phyloP scores from a whole-genome alignment of 2,329 filamentous ascomycete genomes.

The Bipolaris zeicola region DNA sequence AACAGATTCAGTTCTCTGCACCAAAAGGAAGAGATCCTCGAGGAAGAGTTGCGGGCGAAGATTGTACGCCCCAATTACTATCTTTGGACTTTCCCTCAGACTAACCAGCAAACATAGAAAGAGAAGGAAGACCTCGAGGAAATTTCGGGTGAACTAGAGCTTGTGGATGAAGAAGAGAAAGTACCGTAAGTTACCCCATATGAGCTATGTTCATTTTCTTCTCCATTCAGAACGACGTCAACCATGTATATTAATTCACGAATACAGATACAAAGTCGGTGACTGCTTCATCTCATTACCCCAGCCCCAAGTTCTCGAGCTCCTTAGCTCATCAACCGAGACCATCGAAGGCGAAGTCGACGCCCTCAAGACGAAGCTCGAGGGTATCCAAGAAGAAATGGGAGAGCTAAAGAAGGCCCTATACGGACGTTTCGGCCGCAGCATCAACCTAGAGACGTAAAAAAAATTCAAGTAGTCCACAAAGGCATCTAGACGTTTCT shows the following conservation, averaged over 20 bases:
- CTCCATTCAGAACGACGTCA: background rate
- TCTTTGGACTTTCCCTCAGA: background rate
- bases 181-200: conserved; percentile 71
- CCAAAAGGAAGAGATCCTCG: conserved; percentile 77
- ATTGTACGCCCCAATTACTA: conserved; percentile 60
- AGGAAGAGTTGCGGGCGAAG: conserved; percentile 81
- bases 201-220: background rate
- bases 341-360: conserved; percentile 78
- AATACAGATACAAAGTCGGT: conserved; percentile 86
- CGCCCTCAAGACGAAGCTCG: conserved; percentile 76
- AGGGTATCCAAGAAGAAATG: conserved; percentile 82
- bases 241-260: background rate
- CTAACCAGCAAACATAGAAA: conserved; percentile 65
- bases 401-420: conserved; percentile 85
- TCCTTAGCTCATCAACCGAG: conserved; percentile 73
- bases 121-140: conserved; percentile 98
- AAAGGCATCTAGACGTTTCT: background rate
- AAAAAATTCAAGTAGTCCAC: background rate
- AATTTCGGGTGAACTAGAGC: conserved; percentile 85
- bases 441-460: conserved; percentile 92
- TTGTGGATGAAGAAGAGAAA: conserved; percentile 92
- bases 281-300: conserved; percentile 92
- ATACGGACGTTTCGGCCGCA: conserved; percentile 93
- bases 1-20: conserved; percentile 96
- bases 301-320: conserved; percentile 81